phyloP scores from a whole-genome alignment of 345 rosid genomes.

The Murraya koenigii region DNA sequence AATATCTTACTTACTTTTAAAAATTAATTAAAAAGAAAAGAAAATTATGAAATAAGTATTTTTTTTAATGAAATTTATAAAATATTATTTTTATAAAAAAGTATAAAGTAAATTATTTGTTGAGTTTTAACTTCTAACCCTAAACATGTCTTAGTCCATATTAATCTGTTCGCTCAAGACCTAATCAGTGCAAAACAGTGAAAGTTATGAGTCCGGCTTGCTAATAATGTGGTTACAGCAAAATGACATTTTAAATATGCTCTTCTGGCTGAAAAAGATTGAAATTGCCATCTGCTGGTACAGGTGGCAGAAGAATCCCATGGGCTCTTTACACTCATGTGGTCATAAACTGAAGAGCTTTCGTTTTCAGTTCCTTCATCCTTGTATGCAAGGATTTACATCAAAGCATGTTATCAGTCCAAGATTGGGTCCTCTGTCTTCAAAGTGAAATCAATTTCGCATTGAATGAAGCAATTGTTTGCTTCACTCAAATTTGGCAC shows the following conservation, averaged over 20 bases:
- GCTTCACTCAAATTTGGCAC: not conserved
- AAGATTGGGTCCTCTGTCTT: not conserved
- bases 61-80: too few relatives aligned
- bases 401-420: not conserved
- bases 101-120: too few relatives aligned
- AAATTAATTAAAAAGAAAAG: too few relatives aligned
- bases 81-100: too few relatives aligned
- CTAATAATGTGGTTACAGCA: not conserved
- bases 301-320: conserved; percentile 18
- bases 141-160: too few relatives aligned
- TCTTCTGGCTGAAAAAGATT: conserved; percentile 10
- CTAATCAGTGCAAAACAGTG: not conserved
- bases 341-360: conserved; percentile 24
- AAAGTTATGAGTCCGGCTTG: not conserved
- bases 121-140: too few relatives aligned
- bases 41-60: too few relatives aligned
- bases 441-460: conserved; percentile 6
- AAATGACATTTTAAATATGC: conserved; percentile 9
- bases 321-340: conserved; percentile 14
- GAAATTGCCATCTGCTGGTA: not conserved
- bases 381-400: not conserved
- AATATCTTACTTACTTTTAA: too few relatives aligned
- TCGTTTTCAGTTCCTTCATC: conserved; percentile 18
- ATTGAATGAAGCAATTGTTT: conserved; percentile 6
- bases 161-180: not conserved